Evolutionary conservation across 2,329 filamentous ascomycete genomes (phyloP), one percentile per base, ranked within the genome.

Genomic region (Teratosphaeria nubilosa): DNA sequence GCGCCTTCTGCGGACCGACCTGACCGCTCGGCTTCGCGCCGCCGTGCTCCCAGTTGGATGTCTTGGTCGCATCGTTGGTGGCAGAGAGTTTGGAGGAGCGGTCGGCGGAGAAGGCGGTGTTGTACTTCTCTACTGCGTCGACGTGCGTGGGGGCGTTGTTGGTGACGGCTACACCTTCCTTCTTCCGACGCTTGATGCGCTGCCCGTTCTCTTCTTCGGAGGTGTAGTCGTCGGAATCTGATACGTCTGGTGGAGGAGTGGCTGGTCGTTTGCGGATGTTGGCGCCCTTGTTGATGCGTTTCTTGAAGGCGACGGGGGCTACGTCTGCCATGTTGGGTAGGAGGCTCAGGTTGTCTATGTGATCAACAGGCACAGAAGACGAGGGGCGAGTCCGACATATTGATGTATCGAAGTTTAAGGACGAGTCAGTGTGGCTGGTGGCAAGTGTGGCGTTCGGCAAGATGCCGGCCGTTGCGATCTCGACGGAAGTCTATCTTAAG

Each of bases 41-140:
- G 60, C 92, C 88, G 60, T 95, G 91, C 73, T 87, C 94, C 91
- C 91, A 96, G 71, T 95, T 89, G 58, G 82, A 87, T 51, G 86
- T 82, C 68, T 95, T 96, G 1, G 92, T 97, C 22, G 94, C 92
- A 71, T 96, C 91, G 72, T 92, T 92, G 66, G 82, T 82, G 62
- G 79, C 80, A 65, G 84, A 78, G 65, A 90, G 84, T 63, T 80
- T 78, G 25, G 83, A 74, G 58, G 77, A 80, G 64, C 86, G 79
- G 72, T 90, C 81, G 58, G 86, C 82, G 14, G 76, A 74, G 25
- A 79, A 71, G 30, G 82, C 77, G 34, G 25, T 55, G 7, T 76
- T 73, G 25, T 59, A 64, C 64, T 73, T 73, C 62, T 60, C 65
- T 10, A 70, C 60, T 57, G 69, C 61, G 24, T 58, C 58, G 41